These are phyloP conservation scores for Aegle marmelos DNA, from an alignment of 345 rosid genomes.

Conservation along the genomic window DNA sequence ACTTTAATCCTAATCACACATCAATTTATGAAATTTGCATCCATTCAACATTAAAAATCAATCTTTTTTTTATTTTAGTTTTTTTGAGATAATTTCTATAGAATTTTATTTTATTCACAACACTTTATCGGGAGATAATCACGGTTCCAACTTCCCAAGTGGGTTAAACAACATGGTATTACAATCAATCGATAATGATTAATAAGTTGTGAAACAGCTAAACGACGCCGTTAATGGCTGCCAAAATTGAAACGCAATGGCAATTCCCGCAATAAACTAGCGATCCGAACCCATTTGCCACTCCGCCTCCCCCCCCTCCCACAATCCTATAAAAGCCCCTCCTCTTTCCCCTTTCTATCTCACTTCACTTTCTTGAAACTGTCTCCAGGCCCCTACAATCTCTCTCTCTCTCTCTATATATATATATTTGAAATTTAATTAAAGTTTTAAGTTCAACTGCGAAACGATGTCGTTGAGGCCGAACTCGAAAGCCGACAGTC, in stretches of 20 bases:
- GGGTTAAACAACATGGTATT: too few relatives aligned
- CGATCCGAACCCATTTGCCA: slow-evolving; percentile 19
- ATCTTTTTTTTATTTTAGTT: too few relatives aligned
- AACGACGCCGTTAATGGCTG: not conserved
- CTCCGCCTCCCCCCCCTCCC: not conserved
- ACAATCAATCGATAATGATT: not conserved
- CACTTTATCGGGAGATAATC: too few relatives aligned
- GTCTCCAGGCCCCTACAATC: not conserved
- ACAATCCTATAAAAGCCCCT: not conserved
- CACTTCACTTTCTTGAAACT: not conserved
- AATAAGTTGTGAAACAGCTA: not conserved
- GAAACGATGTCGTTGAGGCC: slow-evolving; percentile 71
- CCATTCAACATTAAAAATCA: too few relatives aligned
- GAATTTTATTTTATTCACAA: too few relatives aligned
- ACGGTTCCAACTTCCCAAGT: too few relatives aligned
- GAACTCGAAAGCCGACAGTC: slow-evolving; percentile 66
- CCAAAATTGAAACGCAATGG: slow-evolving; percentile 19
- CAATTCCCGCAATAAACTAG: slow-evolving; percentile 11
- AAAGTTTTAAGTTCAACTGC: not conserved
- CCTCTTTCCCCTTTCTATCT: not conserved
- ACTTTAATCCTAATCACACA: too few relatives aligned
- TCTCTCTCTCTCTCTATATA: too few relatives aligned
- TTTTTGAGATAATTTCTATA: too few relatives aligned
- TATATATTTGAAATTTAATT: not conserved
- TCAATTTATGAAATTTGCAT: too few relatives aligned